Base-by-base conservation (phyloP, 2,329 filamentous ascomycete genomes). In the Trichoderma koningiopsis region DNA sequence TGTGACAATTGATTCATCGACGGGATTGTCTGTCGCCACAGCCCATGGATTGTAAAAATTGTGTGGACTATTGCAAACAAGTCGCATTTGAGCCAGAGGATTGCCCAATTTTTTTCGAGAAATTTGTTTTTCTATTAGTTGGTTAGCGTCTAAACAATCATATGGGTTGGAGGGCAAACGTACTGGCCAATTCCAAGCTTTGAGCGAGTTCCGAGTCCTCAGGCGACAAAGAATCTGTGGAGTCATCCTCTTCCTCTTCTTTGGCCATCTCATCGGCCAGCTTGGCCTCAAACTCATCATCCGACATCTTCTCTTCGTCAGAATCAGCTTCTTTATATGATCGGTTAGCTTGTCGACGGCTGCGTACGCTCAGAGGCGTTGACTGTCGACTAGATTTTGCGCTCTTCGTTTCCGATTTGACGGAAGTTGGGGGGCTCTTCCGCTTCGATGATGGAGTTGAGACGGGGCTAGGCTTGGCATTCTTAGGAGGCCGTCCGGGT, bases 41-140 rank as follows among this genome's bases (percentile, higher is more conserved):
- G 87, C 84, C 87, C 95, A 98, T 0, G 96, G 95, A 77, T 94
- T 96, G 81, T 97, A 98, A 78, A 99, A 98, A 77, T 97, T 97
- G 80, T 97, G 94, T 0, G 96, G 96, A 0, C 90, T 93, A 79
- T 99, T 97, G 80, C 96, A 98, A 13, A 93, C 93, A 0, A 97
- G 86, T 0, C 96, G 91, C 4, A 97, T 88, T 77, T 99, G 96
- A 85, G 97, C 93, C 24, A 98, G 82, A 0, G 94, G 92, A 73
- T 99, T 99, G 58, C 96, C 94, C 1, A 98, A 85, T 76, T 97
- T 97, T 82, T 98, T 98, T 55, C 88, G 88, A 4, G 89, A 85
- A n/a, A 98, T 92, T 78, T 97, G 93, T 67, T 92, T 91, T 78
- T 95, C 89, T 89, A 75, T 14, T 22, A 4, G 16, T 71, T 76